These are phyloP conservation scores for Penicillium paxilli DNA, from an alignment of 495 filamentous ascomycete genomes.

Conservation along the genomic window DNA sequence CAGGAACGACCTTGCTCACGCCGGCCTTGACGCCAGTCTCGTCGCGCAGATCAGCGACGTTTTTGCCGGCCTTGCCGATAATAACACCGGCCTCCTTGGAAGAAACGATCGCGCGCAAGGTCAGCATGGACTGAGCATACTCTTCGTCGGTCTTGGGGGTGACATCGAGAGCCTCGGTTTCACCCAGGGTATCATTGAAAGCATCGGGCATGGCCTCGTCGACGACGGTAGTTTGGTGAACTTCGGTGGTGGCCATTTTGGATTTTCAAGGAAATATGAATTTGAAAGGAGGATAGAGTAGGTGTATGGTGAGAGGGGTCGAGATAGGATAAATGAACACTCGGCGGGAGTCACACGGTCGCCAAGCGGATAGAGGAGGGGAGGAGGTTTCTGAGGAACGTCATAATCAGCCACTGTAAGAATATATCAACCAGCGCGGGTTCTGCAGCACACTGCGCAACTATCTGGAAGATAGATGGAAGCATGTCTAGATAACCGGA, in stretches of 20 bases:
- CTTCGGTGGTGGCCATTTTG: slow-evolving; percentile 49
- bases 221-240: slow-evolving; percentile 42
- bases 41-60: slow-evolving; percentile 94
- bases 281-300: slow-evolving; percentile 3
- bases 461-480: neutral
- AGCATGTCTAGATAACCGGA: neutral
- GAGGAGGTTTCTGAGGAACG: slow-evolving; percentile 13
- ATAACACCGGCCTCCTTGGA: slow-evolving; percentile 98
- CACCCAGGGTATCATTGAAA: slow-evolving; percentile 45
- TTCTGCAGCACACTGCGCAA: neutral
- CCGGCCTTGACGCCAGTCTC: slow-evolving; percentile 97
- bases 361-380: slow-evolving; percentile 18
- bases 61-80: slow-evolving; percentile 97
- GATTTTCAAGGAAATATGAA: slow-evolving; percentile 6
- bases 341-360: slow-evolving; percentile 19
- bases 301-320: slow-evolving; percentile 6
- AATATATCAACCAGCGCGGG: slow-evolving; percentile 4
- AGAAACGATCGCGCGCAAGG: slow-evolving; percentile 94
- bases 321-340: slow-evolving; percentile 9
- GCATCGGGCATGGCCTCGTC: slow-evolving; percentile 51
- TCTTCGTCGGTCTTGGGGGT: slow-evolving; percentile 90
- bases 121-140: slow-evolving; percentile 87
- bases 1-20: slow-evolving; percentile 96
- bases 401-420: slow-evolving; percentile 9
- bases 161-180: slow-evolving; percentile 66